Base-by-base conservation (phyloP, 78 protist species). In the Anaeramoeba flamelloides region DNA sequence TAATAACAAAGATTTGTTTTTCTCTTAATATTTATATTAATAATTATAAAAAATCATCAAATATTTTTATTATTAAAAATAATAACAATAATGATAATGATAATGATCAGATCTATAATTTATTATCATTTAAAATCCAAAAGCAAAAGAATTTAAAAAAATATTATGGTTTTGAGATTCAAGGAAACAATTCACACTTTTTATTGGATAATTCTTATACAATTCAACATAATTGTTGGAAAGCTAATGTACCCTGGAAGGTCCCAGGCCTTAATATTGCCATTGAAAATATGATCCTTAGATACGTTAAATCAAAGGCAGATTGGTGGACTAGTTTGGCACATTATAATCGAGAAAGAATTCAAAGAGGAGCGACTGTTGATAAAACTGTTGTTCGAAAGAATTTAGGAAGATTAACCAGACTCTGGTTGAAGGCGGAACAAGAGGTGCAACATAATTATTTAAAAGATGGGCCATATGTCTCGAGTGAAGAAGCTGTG, bases 181-280 rank as follows among this genome's bases (percentile, higher is more conserved):
- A 53, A 8, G 69, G 69, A 17, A 53, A 53, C 8, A 53, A 53
- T 53, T 8, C 8, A 53, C 8, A 17, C 8, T 53, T 53, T 53
- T 26, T 53, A 26, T 53, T 53, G 17, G 8, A 53, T 53, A 17
- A 53, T 53, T 53, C 69, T 53, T 53, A 26, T 53, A 53, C 17
- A 26, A 17, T 53, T 8, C 34, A 8, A 53, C 69, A 53, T 53
- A 53, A 53, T 53, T 53, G 69, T 53, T 97, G 97, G 98, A 98
- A 95, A 89, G 99, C 99, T 36, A 96, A 97, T 89, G 92, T 97
- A 41, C 99, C 99, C n/a, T 98, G 99, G 99, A 93, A 92, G 86
- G 99, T 98, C 22, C 99, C 99, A 2, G 99, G 98, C 39, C 77
- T 98, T 84, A 99, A 99, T 26, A 85, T 80, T 1, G 97, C 98